phyloP scores from a whole-genome alignment of 371 early-diverging fungal genomes.

The Batkoa obscura region DNA sequence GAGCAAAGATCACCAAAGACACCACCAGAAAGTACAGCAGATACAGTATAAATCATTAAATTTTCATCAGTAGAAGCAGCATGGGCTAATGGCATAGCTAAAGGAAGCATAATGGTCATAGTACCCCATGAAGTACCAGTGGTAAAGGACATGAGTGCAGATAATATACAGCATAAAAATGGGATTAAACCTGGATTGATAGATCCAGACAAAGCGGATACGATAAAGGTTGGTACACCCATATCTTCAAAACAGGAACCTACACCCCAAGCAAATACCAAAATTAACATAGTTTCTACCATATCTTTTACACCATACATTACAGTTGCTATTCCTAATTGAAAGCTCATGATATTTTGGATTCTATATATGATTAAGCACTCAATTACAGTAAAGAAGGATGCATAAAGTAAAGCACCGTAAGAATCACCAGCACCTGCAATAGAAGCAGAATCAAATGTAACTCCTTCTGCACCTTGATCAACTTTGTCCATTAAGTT shows the following conservation, averaged over 20 bases:
- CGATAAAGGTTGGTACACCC: background rate
- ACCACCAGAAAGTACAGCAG: slow-evolving; percentile 3
- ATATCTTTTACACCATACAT: slow-evolving; percentile 6
- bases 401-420: slow-evolving; percentile 5
- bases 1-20: slow-evolving; percentile 5
- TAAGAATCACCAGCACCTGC: slow-evolving; percentile 7
- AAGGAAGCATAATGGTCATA: slow-evolving; percentile 6
- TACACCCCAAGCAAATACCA: slow-evolving; percentile 6
- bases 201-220: background rate
- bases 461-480: background rate
- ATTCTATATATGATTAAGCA: slow-evolving; percentile 5
- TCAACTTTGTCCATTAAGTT: background rate
- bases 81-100: slow-evolving; percentile 2
- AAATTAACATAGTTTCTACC: slow-evolving; percentile 5
- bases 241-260: slow-evolving; percentile 1
- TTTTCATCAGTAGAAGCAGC: background rate
- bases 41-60: background rate
- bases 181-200: slow-evolving; percentile 2
- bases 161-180: background rate
- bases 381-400: background rate
- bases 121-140: slow-evolving; percentile 8
- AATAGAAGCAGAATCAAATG: background rate
- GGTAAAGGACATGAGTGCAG: slow-evolving; percentile 1
- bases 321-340: background rate
- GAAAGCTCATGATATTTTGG: slow-evolving; percentile 1